Evolutionary conservation across 1,284 basidiomycete genomes (phyloP).

Genomic region (Trichosporon sp.): DNA sequence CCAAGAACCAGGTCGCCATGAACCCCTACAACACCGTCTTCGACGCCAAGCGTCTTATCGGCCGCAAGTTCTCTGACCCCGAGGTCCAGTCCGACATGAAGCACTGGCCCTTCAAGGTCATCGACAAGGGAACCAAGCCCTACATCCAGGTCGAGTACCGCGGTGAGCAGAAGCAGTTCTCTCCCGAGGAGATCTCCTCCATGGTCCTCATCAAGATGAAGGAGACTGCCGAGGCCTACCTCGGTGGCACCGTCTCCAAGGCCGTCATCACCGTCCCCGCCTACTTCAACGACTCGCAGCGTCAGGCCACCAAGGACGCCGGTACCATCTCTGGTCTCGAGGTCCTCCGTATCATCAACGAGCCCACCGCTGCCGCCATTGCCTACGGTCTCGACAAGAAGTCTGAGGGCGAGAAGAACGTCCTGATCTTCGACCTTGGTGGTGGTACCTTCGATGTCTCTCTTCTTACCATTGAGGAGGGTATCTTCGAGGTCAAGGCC

Average conservation of each 20-base stretch:
- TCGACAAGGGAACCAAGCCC: slow-evolving; percentile 78
- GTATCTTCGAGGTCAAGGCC: slow-evolving; percentile 94
- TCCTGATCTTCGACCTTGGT: slow-evolving; percentile 97
- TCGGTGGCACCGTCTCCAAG: slow-evolving; percentile 93
- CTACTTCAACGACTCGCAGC: slow-evolving; percentile 99
- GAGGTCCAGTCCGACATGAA: slow-evolving; percentile 65
- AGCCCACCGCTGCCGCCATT: slow-evolving; percentile 91
- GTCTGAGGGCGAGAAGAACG: slow-evolving; percentile 82
- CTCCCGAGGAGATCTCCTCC: slow-evolving; percentile 57
- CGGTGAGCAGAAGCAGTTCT: slow-evolving; percentile 74
- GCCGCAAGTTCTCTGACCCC: slow-evolving; percentile 72
- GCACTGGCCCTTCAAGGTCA: slow-evolving; percentile 88
- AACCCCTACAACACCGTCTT: slow-evolving; percentile 62
- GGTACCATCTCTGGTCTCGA: slow-evolving; percentile 93
- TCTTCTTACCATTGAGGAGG: slow-evolving; percentile 90
- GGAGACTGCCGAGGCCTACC: slow-evolving; percentile 97
- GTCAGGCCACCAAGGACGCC: slow-evolving; percentile 97
- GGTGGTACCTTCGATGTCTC: slow-evolving; percentile 99
- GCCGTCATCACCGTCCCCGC: slow-evolving; percentile 98
- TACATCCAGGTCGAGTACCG: slow-evolving; percentile 83
- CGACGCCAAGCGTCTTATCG: slow-evolving; percentile 85
- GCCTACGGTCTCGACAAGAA: slow-evolving; percentile 97
- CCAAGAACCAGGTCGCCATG: slow-evolving; percentile 58
- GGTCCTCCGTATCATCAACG: slow-evolving; percentile 97
- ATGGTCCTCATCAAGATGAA: slow-evolving; percentile 99